These are phyloP conservation scores for Colletotrichum spinosum DNA, from an alignment of 2,329 filamentous ascomycete genomes.

Conservation along the genomic window DNA sequence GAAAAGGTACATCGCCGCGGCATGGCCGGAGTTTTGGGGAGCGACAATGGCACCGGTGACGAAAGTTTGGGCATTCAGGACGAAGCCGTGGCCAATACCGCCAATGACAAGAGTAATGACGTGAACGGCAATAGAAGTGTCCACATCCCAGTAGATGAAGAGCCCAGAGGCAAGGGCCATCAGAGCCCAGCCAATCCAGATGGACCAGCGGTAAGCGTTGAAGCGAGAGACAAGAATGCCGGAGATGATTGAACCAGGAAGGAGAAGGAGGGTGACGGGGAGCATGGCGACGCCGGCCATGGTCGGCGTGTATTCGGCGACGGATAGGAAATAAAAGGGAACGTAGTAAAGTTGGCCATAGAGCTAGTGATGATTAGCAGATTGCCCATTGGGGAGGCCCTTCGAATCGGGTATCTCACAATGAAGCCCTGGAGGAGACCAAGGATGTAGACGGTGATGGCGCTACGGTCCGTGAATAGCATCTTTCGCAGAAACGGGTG, in stretches of 20 bases:
- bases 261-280: constrained; percentile 46
- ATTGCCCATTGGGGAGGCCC: not conserved
- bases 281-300: constrained; percentile 50
- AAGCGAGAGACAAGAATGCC: constrained; percentile 45
- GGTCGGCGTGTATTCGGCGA: constrained; percentile 47
- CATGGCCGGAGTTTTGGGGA: constrained; percentile 36
- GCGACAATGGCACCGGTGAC: constrained; percentile 39
- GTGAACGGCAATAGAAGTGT: constrained; percentile 34
- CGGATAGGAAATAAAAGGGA: constrained; percentile 53
- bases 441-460: constrained; percentile 46
- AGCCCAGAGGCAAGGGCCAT: constrained; percentile 36
- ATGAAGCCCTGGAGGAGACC: constrained; percentile 49
- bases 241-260: constrained; percentile 48
- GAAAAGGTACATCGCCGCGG: constrained; percentile 39
- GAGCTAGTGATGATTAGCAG: constrained; percentile 34
- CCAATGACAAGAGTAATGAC: constrained; percentile 35
- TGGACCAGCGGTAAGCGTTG: constrained; percentile 51
- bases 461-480: constrained; percentile 45
- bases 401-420: constrained; percentile 37
- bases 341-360: constrained; percentile 49
- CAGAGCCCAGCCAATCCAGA: constrained; percentile 50
- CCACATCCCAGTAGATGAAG: constrained; percentile 36
- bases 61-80: constrained; percentile 41
- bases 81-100: constrained; percentile 39
- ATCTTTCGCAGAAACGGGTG: constrained; percentile 47